phyloP scores from a whole-genome alignment of 129 eudicot species.

The Flaveria ramosissima region DNA sequence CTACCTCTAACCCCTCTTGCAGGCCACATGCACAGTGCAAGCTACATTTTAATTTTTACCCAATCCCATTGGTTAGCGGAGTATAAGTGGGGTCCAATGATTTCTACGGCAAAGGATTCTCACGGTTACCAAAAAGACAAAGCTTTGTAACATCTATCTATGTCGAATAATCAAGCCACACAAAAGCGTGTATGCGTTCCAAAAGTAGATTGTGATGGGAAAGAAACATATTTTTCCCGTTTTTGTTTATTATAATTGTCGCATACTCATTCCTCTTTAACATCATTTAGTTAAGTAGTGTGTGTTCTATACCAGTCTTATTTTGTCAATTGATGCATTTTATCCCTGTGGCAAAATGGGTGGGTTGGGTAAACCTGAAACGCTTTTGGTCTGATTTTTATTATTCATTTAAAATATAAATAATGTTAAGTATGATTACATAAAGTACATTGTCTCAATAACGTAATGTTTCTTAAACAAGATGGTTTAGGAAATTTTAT shows the following conservation, averaged over 20 bases:
- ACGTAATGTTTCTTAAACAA: neutral
- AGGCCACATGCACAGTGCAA: too few relatives aligned
- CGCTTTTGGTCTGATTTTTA: neutral
- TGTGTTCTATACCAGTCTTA: neutral
- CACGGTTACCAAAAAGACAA: too few relatives aligned
- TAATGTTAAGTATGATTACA: neutral
- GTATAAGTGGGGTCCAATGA: too few relatives aligned
- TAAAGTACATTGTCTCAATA: neutral
- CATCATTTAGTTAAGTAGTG: neutral
- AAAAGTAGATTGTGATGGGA: neutral
- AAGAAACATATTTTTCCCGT: neutral
- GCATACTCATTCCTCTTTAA: neutral
- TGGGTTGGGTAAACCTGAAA: neutral
- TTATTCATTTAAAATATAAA: neutral
- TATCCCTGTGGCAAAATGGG: neutral
- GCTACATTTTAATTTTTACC: too few relatives aligned
- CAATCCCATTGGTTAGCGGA: too few relatives aligned
- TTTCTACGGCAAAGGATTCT: too few relatives aligned
- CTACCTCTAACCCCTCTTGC: too few relatives aligned
- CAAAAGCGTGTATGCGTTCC: neutral
- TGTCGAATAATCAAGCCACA: neutral
- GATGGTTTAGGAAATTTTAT: neutral
- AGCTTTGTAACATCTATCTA: too few relatives aligned
- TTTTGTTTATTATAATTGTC: neutral
- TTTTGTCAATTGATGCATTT: neutral